Conservation (phyloP, 2,329 filamentous ascomycete genomes). For the Passalora sequoiae region DNA sequence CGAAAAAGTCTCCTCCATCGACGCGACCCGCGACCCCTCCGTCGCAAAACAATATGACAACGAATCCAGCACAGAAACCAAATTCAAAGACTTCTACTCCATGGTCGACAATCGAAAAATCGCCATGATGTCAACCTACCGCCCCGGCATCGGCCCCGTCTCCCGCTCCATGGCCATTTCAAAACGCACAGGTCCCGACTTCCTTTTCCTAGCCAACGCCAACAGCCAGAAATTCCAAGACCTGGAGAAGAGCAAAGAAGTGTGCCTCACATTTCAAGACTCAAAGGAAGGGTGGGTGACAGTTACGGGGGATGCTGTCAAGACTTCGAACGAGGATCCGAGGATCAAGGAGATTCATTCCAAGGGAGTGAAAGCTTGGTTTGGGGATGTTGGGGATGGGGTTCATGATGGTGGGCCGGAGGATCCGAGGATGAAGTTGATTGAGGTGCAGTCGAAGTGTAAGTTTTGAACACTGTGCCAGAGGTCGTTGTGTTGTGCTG, state of each 20-base stretch:
- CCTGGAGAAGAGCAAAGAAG: slow-evolving; percentile 39
- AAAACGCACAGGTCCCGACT: slow-evolving; percentile 53
- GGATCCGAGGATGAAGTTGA: slow-evolving; percentile 45
- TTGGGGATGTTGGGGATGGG: slow-evolving; percentile 48
- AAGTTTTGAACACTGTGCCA: slow-evolving; percentile 10
- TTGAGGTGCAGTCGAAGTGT: slow-evolving; percentile 36
- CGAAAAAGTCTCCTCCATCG: slow-evolving; percentile 39
- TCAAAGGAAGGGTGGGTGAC: slow-evolving; percentile 45
- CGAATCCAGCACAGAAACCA: slow-evolving; percentile 40
- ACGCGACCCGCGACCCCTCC: slow-evolving; percentile 43
- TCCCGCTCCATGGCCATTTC: slow-evolving; percentile 47
- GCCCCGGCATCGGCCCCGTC: slow-evolving; percentile 41
- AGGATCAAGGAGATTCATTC: slow-evolving; percentile 47
- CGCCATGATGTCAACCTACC: slow-evolving; percentile 40
- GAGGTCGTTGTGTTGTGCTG: slow-evolving; percentile 7
- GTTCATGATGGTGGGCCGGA: slow-evolving; percentile 43
- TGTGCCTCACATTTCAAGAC: slow-evolving; percentile 46
- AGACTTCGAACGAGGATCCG: slow-evolving; percentile 41
- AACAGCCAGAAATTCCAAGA: slow-evolving; percentile 47
- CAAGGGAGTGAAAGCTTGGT: slow-evolving; percentile 42
- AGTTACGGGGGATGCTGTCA: slow-evolving; percentile 42
- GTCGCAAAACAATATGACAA: slow-evolving; percentile 48
- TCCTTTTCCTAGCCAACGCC: slow-evolving; percentile 48
- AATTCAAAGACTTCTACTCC: slow-evolving; percentile 46
- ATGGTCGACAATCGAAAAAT: slow-evolving; percentile 45